Conservation (phyloP, 306 rosid species). For the apple (Malus domestica) region DNA sequence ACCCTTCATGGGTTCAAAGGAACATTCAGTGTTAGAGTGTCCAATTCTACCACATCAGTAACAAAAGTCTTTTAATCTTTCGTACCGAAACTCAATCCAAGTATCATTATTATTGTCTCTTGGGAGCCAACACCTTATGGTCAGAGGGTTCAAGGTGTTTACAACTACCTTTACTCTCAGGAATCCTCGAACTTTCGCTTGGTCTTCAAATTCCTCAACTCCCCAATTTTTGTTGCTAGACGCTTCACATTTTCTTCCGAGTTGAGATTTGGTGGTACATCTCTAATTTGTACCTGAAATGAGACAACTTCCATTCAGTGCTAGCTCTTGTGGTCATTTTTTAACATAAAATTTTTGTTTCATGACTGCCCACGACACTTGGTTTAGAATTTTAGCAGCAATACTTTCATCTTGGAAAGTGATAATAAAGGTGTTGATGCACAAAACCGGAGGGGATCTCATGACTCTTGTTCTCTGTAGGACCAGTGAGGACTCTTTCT, state of each 20-base stretch:
- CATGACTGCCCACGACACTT: neutral
- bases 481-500: too few species aligned
- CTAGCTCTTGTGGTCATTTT: neutral
- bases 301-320: neutral
- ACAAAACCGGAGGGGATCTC: too few species aligned
- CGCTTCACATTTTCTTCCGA: neutral
- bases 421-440: neutral
- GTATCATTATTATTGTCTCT: too few species aligned
- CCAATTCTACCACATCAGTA: too few species aligned
- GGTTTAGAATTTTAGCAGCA: neutral
- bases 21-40: too few species aligned
- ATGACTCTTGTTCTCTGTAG: too few species aligned
- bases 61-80: too few species aligned
- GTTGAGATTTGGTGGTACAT: neutral
- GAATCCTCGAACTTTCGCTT: neutral
- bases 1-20: too few species aligned
- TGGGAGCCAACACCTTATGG: too few species aligned
- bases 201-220: neutral
- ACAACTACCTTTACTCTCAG: neutral
- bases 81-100: too few species aligned
- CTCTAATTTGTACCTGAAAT: neutral
- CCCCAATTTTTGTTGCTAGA: neutral
- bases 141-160: neutral
- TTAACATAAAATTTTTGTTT: neutral
- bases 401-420: neutral